Conservation (phyloP, 2,329 filamentous ascomycete genomes). For the Pestalotiopsis sp. region DNA sequence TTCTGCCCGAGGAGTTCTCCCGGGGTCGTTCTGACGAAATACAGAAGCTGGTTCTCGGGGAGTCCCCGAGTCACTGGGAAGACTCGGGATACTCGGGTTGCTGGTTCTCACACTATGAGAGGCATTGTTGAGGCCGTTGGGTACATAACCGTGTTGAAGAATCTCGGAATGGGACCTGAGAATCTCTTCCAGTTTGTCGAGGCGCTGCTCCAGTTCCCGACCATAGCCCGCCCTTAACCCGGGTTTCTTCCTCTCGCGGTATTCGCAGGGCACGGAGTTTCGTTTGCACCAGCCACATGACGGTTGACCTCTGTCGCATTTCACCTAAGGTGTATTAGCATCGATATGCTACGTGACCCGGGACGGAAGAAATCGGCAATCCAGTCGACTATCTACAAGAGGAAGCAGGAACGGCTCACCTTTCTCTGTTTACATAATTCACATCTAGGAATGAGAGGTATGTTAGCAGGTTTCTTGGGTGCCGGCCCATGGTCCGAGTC, state of each 20-base stretch:
- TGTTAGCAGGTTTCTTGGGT: conserved; percentile 35
- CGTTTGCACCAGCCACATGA: conserved; percentile 68
- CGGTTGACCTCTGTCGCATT: conserved; percentile 75
- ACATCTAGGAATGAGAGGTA: conserved; percentile 49
- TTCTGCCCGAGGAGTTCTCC: conserved; percentile 56
- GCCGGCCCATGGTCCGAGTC: conserved; percentile 13
- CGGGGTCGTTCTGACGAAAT: conserved; percentile 50
- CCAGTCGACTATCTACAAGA: background rate
- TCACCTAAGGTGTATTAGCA: conserved; percentile 47
- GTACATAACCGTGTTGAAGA: conserved; percentile 54
- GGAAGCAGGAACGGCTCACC: conserved; percentile 33
- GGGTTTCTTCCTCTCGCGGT: conserved; percentile 69
- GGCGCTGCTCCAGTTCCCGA: conserved; percentile 69
- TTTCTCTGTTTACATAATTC: conserved; percentile 82
- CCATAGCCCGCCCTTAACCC: conserved; percentile 68
- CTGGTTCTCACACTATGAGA: conserved; percentile 48
- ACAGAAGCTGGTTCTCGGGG: conserved; percentile 48
- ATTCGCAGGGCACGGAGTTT: conserved; percentile 64
- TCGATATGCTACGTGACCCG: background rate
- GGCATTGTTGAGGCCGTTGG: conserved; percentile 33
- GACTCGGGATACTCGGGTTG: conserved; percentile 43
- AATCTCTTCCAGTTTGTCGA: conserved; percentile 69
- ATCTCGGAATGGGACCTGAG: conserved; percentile 67
- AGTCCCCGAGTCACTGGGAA: conserved; percentile 54
- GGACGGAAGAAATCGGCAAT: background rate